phyloP scores from a whole-genome alignment of 2,329 filamentous ascomycete genomes.

The Botryotinia calthae region DNA sequence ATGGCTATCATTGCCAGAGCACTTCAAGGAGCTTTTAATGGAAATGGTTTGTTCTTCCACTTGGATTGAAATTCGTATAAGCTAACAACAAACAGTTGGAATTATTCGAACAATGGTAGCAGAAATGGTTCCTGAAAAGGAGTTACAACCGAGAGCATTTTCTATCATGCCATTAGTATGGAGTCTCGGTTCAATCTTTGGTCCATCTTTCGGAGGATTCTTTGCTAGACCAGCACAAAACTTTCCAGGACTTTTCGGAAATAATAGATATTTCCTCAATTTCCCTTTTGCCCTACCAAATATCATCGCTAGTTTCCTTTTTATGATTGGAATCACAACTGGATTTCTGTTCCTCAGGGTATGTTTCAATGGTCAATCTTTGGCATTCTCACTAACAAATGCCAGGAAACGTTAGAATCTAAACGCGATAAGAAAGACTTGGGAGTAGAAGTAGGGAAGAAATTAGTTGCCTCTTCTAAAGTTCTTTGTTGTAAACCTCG shows the following conservation, averaged over 20 bases:
- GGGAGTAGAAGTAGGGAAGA: conserved; percentile 70
- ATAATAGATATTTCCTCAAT: conserved; percentile 63
- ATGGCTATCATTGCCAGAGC: conserved; percentile 79
- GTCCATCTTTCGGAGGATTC: conserved; percentile 82
- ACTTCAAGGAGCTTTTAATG: conserved; percentile 80
- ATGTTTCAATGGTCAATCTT: conserved; percentile 22
- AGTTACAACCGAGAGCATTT: conserved; percentile 85
- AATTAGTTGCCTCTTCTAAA: conserved; percentile 49
- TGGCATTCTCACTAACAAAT: conserved; percentile 17
- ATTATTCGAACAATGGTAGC: conserved; percentile 91
- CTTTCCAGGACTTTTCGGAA: conserved; percentile 67
- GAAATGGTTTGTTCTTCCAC: conserved; percentile 58
- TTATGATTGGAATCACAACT: conserved; percentile 70
- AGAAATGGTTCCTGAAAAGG: conserved; percentile 83
- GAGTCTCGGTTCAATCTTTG: conserved; percentile 83
- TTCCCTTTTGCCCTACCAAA: conserved; percentile 88
- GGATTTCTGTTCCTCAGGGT: conserved; percentile 77
- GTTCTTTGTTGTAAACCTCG: conserved; percentile 25
- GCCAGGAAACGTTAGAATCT: conserved; percentile 73
- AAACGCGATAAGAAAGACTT: conserved; percentile 69
- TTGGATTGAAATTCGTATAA: neutral
- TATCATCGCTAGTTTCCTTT: conserved; percentile 71
- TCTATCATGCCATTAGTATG: conserved; percentile 91
- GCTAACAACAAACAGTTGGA: conserved; percentile 55
- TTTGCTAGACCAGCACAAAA: conserved; percentile 78